Evolutionary conservation across 768 basidiomycete genomes (phyloP), one percentile per base, ranked within the genome.

Genomic region (Leccinum longicurvipes): DNA sequence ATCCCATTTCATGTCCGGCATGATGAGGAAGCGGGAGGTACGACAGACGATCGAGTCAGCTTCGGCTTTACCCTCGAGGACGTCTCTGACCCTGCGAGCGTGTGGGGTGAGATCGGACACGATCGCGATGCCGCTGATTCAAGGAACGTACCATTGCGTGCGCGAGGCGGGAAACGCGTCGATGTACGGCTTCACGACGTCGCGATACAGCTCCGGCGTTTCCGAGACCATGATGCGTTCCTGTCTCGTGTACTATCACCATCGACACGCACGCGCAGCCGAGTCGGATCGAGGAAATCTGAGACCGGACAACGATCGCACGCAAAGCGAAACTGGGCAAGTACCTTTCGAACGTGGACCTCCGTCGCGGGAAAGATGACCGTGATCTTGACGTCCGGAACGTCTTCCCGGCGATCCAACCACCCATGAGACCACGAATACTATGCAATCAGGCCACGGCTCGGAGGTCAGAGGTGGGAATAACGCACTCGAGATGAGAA

Each of bases 1-100:
- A 67, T 98, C 93, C 96, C 96, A 98, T 75, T 98, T 98, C 84
- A 97, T 89, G 72, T 99, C 96, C 0, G 96, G 96, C 0, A 97
- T 73, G 53, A 99, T 85, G 36, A 96, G 61, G 64, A 89, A 97
- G 6, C 80, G 76, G 0, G 81, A 70, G 12, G 77, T 79, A 2
- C 85, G 80, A 64, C 79, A 86, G 19, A 97, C 72, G 23, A 98
- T 70, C 44, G 86, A 84, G 15, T 86, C 80, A 19, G 81, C 79
- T 70, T 98, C 93, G 5, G 90, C 86, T 29, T 74, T 72, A 8
- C 93, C 91, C 0, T 77, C 78, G 4, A 98, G 77, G 51, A 98
- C 89, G 59, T 93, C 87, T 58, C 85, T 80, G 3, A 98, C 88
- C 95, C 94, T 95, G 61, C 0, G 39, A 32, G 24, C 14, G 27